Evolutionary conservation across 805 yeast genomes (phyloP).

Genomic region (Pichia ethanolica): DNA sequence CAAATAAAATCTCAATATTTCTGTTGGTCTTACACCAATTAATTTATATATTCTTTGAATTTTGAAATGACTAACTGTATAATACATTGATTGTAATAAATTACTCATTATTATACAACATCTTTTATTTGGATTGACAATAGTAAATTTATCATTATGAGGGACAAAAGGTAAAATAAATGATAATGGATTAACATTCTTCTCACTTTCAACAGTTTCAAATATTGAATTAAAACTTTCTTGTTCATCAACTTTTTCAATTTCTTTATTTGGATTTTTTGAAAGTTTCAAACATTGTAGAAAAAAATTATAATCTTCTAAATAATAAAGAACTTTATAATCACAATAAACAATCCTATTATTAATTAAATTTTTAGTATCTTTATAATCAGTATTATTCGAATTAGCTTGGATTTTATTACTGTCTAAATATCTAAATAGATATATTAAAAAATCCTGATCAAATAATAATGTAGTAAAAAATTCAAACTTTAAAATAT

Average conservation of each 20-base stretch:
- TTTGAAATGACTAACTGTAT: slow-evolving; percentile 50
- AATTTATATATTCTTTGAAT: slow-evolving; percentile 66
- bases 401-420: slow-evolving; percentile 23
- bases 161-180: slow-evolving; percentile 25
- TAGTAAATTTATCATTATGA: slow-evolving; percentile 15
- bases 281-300: slow-evolving; percentile 2
- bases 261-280: slow-evolving; percentile 6
- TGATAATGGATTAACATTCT: slow-evolving; percentile 11
- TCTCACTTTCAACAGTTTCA: slow-evolving; percentile 11
- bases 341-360: slow-evolving; percentile 28
- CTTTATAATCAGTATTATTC: slow-evolving; percentile 22
- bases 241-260: slow-evolving; percentile 9
- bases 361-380: slow-evolving; percentile 20
- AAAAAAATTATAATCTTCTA: slow-evolving; percentile 17
- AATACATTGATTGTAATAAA: slow-evolving; percentile 47
- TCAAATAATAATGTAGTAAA: slow-evolving; percentile 68
- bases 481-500: slow-evolving; percentile 72
- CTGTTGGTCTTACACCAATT: slow-evolving; percentile 58
- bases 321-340: slow-evolving; percentile 21
- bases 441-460: slow-evolving; percentile 42
- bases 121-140: slow-evolving; percentile 26
- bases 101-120: slow-evolving; percentile 44
- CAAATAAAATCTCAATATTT: slow-evolving; percentile 48
- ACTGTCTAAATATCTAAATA: slow-evolving; percentile 28
- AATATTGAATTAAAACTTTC: slow-evolving; percentile 14